Conservation (phyloP, 148 eudicot genomes). For the Amaranthus palmeri region DNA sequence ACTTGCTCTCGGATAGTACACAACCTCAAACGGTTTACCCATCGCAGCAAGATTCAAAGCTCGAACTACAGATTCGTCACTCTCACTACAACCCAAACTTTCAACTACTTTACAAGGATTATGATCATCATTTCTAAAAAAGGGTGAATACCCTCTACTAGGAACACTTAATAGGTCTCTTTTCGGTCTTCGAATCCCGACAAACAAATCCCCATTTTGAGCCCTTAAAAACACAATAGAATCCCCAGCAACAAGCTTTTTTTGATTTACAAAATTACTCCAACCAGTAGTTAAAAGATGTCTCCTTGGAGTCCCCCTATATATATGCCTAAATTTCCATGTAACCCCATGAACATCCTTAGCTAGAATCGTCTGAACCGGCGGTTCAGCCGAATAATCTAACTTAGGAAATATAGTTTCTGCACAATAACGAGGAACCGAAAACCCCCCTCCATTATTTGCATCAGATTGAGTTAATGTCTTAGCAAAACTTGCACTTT, state of each 20-base stretch:
- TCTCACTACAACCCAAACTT: constrained; percentile 32
- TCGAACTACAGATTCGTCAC: constrained; percentile 50
- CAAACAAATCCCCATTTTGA: constrained; percentile 73
- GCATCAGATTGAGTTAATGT: constrained; percentile 96
- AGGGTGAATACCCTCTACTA: constrained; percentile 39
- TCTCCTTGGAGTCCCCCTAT: constrained; percentile 86
- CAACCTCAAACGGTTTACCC: constrained; percentile 81
- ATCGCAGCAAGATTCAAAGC: constrained; percentile 54
- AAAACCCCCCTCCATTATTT: constrained; percentile 94
- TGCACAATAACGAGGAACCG: constrained; percentile 85
- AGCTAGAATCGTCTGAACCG: constrained; percentile 75
- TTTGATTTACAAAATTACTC: constrained; percentile 87
- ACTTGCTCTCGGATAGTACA: constrained; percentile 83
- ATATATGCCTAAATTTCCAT: constrained; percentile 95
- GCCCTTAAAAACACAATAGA: constrained; percentile 83
- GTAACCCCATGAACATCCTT: constrained; percentile 83
- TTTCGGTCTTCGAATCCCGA: constrained; percentile 85
- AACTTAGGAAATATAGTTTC: constrained; percentile 84
- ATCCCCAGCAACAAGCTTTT: constrained; percentile 90
- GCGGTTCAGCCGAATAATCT: constrained; percentile 86
- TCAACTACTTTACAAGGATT: constrained; percentile 12
- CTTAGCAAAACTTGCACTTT: constrained; percentile 73
- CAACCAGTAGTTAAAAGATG: constrained; percentile 91
- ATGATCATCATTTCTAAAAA: constrained; percentile 40
- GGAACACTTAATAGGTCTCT: constrained; percentile 41